Evolutionary conservation across 202 grass and related monocot genomes (phyloP), one percentile per base, ranked within the genome.

Genomic region (Elaeis oleifera): DNA sequence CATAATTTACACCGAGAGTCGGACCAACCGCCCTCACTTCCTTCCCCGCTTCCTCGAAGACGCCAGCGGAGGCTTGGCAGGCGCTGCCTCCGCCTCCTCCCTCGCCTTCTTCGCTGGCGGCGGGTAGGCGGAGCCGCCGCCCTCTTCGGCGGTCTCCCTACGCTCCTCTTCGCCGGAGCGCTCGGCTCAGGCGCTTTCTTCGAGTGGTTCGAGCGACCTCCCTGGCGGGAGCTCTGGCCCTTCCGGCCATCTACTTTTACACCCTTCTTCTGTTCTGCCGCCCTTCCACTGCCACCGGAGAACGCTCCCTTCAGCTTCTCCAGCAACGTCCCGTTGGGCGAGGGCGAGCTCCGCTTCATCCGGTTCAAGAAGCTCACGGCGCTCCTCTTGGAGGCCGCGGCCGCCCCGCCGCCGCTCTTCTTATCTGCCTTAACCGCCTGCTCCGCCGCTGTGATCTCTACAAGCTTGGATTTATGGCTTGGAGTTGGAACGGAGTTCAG

Each of bases 291-390:
- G 44, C 70, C 25, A 26, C 3, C 6, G 49, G 18, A 36, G 58
- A 19, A 9, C 14, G 22, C 13, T 31, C 53, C 58, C 9, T 44
- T 44, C 36, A 74, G 67, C 44, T 70, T 80, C 63, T 90, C 83
- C 16, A 83, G 71, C 55, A 84, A 44, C 36, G 36, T 44, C 36
- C 36, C 36, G 9, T 44, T 44, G 36, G 36, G 0, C 8, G 36
- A 44, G 36, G 11, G 36, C 36, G 73, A 50, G 11, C 50, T 73
- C 23, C 86, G 80, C 49, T 85, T 96, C 71, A 96, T 81, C 79
- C 91, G 79, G 68, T 85, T 88, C 15, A 91, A 71, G 51, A 91
- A 89, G 61, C 87, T 64, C 31, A 83, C 84, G 1, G 92, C 92
- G 13, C 79, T 88, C 4, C 88, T 74, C 71, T 91, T 91, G 0